Evolutionary conservation across 73 alveolate species (phyloP).

Genomic region (Blepharisma japonicum): DNA sequence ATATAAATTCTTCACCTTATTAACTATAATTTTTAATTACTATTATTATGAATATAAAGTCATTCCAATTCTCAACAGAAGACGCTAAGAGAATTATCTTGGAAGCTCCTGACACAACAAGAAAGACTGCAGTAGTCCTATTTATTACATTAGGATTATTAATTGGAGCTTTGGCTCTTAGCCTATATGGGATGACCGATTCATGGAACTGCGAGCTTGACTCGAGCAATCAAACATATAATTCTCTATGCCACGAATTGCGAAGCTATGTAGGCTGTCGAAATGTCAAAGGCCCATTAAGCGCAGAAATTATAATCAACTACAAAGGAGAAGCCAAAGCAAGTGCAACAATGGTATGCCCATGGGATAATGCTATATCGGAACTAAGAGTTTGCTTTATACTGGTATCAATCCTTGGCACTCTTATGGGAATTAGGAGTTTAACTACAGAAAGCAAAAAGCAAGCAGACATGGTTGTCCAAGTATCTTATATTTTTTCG

Average conservation of each 20-base stretch:
- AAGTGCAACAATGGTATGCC: slow-evolving; percentile 35
- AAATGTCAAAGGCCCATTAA: slow-evolving; percentile 46
- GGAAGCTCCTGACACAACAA: slow-evolving; percentile 28
- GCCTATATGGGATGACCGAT: slow-evolving; percentile 40
- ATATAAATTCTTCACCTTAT: no score
- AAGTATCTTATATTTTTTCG: slow-evolving; percentile 31
- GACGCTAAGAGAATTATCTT: slow-evolving; percentile 13
- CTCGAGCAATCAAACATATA: slow-evolving; percentile 28
- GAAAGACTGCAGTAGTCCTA: background rate
- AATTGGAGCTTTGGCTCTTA: slow-evolving; percentile 27
- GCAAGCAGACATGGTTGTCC: slow-evolving; percentile 38
- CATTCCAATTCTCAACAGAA: background rate
- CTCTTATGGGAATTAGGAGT: slow-evolving; percentile 37
- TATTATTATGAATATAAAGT: no score
- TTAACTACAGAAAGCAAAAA: slow-evolving; percentile 33
- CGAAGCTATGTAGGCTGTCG: slow-evolving; percentile 46
- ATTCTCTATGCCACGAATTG: slow-evolving; percentile 40
- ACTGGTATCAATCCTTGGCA: slow-evolving; percentile 30
- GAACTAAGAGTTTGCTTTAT: slow-evolving; percentile 51
- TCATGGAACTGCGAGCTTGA: slow-evolving; percentile 54
- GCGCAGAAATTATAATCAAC: slow-evolving; percentile 42
- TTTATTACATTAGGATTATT: slow-evolving; percentile 4
- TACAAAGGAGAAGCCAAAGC: slow-evolving; percentile 42
- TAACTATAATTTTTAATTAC: no score
- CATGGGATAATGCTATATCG: slow-evolving; percentile 54